Base-by-base conservation (phyloP, 1,284 basidiomycete genomes). In the Jaminaea rosea region DNA sequence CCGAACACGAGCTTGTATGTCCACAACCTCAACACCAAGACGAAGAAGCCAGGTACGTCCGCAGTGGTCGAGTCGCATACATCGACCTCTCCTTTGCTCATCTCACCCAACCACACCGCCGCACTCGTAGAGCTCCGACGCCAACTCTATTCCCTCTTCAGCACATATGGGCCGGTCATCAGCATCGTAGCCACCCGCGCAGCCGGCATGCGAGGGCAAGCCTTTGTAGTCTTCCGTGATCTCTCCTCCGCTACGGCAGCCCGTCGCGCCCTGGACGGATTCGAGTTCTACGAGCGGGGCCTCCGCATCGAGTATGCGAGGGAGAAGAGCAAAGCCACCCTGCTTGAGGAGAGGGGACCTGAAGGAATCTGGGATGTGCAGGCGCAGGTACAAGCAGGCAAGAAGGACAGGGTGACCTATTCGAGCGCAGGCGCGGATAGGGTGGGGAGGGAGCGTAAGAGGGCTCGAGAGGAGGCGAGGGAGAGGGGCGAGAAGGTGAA, bases 141-240 rank as follows among this genome's bases (percentile, higher is more conserved):
- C 3, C 87, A 92, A 76, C 81, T 99, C 1, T 89, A 86, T 73
- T 83, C 85, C 24, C 82, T 98, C 49, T 98, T 98, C 79, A 85
- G 84, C 11, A 86, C 89, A 23, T 90, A 96, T 77, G 93, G 93
- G 65, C 85, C 84, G 71, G 80, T 99, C 44, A 82, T 97, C 76
- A 93, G 98, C 75, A 83, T 99, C 47, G 83, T 97, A 47, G 91
- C 93, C n/a, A 84, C 87, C 39, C 91, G 96, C 73, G 83, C 79
- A 60, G 76, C 81, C 49, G 86, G 84, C 70, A 91, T 91, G 84
- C 83, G 87, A 57, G 93, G 93, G 2, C 92, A 96, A 77, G 93
- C 93, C 1, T 98, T 96, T 75, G 82, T 98, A 65, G 91, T 94
- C 58, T 99, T 96, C 76, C 82, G 83, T 57, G 89, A 92, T 77